Base-by-base conservation (phyloP, 345 rosid species). In the Trapa incisa region DNA sequence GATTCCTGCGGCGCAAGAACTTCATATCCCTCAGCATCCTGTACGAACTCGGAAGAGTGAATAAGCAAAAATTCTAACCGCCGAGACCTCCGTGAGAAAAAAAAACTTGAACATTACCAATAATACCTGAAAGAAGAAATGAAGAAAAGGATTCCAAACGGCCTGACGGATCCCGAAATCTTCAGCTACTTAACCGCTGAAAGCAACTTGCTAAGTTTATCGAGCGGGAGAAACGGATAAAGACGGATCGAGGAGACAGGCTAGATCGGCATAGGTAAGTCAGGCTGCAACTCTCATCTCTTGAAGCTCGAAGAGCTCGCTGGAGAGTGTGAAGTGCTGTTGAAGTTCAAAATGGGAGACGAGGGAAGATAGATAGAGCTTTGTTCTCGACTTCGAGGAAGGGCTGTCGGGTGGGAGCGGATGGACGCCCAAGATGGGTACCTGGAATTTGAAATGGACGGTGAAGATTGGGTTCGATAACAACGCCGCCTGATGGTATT, bases 11-110 rank as follows among this genome's bases (percentile, higher is more conserved):
- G 14, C 89, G 82, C 69, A 81, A 70, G 73, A 81, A 75, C 71
- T 89, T 92, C 35, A 72, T 77, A 73, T 92, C 96, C 64, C 84
- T 83, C 73, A 83, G 65, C 98, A 92, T 92, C 62, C 85, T 84
- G 61, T 66, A 71, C 17, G 56, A 48, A 52, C n/a, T 47, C 48
- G 5, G 48, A 45, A 15, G 56, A 50, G 56, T 4, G 56, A 50
- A 15, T 15, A 12, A 29, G 13, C 52, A 43, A n/a, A 7, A 22
- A 22, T 22, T 22, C 29, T 22, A 22, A 22, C 29, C 29, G 29
- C 50, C 67, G 36, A 14, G 63, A 22, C 29, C 14, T 32, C 5
- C 14, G 16, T 1, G 14, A 0, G 16, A 13, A 4, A 41, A 58
- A 12, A 33, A 10, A 6, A n/a, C 5, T 17, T n/a, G 37, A 58